Percentiles rank a stretch among this genome's conserved stretches.
phyloP scores from a whole-genome alignment of 2,329 filamentous ascomycete genomes.

The Fusarium keratoplasticum region DNA sequence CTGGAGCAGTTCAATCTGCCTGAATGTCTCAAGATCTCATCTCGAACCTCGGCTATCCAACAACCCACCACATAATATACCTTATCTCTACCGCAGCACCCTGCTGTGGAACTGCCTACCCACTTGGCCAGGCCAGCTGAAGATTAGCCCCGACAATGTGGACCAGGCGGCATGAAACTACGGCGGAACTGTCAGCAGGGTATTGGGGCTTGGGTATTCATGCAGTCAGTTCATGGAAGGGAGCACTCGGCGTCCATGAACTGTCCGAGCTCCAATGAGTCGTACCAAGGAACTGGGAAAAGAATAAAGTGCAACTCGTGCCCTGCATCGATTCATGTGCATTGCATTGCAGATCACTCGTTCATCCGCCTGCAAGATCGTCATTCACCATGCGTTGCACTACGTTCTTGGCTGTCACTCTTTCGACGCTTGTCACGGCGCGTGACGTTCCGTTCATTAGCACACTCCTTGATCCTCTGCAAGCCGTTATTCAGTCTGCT shows the following conservation, averaged over 20 bases:
- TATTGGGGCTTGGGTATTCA: background rate
- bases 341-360: background rate
- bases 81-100: conserved; percentile 3
- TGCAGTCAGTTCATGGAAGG: conserved; percentile 4
- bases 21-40: background rate
- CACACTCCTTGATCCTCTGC: conserved; percentile 28
- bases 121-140: background rate
- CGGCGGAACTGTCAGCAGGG: background rate
- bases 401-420: conserved; percentile 21
- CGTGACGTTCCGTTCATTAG: conserved; percentile 32
- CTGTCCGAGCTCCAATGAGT: background rate
- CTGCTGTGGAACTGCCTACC: background rate
- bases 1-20: background rate
- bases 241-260: background rate
- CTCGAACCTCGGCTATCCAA: background rate
- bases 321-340: background rate
- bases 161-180: background rate
- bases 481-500: conserved; percentile 27
- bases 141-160: conserved; percentile 6
- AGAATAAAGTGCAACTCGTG: conserved; percentile 1
- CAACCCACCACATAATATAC: background rate
- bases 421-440: conserved; percentile 15
- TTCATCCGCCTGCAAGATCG: background rate
- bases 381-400: conserved; percentile 20
- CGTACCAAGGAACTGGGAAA: conserved; percentile 5